Evolutionary conservation across 2,329 filamentous ascomycete genomes (phyloP), one percentile per base, ranked within the genome.

Genomic region (Phialophora macrospora): DNA sequence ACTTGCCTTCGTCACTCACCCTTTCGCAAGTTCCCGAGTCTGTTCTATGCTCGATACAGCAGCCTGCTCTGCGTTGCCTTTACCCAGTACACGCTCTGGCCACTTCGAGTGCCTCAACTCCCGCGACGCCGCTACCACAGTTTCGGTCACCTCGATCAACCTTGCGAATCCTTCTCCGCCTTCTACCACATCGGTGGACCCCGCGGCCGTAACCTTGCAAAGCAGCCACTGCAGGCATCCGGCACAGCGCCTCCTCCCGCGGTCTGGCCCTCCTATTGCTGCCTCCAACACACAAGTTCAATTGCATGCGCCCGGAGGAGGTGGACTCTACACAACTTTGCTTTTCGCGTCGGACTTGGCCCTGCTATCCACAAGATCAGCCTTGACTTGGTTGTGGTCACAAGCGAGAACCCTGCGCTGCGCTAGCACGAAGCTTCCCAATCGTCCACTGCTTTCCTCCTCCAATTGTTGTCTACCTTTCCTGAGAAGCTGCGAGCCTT

Each of bases 151-250:
- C 48, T 57, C 48, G 49, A 30, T 60, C 54, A 52, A 64, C 34
- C 48, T 52, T 55, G 56, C 32, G 56, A 41, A 49, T 46, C 54
- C 48, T 55, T 24, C 34, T 52, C 58, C 26, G 56, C 60, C 60
- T 60, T 51, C 51, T 56, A 34, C 32, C 6, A 38, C 52, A 30
- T 66, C 62, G 67, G 57, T 60, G 56, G 62, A 66, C 61, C 58
- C 67, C 64, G 60, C 44, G 46, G 54, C 62, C 32, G 58, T 55
- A 48, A 26, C 24, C 56, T 59, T 59, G 56, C 48, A 55, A 32
- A 55, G 54, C 61, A 55, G 56, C 54, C 63, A 60, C 67, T 67
- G 64, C 64, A 69, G 64, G 67, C 67, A 67, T 55, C 67, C 64
- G 64, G 30, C 52, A 58, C 38, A 20, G 49, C 55, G 26, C 48